phyloP scores from a whole-genome alignment of 225 moss, liverwort and hornwort genomes.

The Climacium dendroides region DNA sequence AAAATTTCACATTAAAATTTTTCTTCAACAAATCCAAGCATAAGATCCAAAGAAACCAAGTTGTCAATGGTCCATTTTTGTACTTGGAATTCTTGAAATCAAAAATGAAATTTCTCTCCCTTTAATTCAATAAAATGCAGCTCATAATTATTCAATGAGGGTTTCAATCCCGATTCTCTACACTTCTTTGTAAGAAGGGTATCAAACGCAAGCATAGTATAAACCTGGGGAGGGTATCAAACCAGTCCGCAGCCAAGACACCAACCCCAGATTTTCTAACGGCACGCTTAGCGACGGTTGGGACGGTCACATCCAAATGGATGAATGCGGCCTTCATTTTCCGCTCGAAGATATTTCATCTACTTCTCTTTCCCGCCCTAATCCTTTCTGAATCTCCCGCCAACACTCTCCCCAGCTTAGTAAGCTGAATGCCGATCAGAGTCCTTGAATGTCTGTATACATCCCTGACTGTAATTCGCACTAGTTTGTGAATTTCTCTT shows the following conservation, averaged over 20 bases:
- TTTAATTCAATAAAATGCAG: neutral
- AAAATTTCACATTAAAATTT: neutral
- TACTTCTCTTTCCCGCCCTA: neutral
- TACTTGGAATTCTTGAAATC: neutral
- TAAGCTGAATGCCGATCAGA: neutral
- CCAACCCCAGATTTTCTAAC: neutral
- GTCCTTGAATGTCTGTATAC: neutral
- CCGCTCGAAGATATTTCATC: neutral
- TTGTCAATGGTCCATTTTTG: neutral
- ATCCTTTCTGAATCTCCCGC: neutral
- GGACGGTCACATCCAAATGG: neutral
- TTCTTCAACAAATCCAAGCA: accelerated
- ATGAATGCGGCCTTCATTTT: neutral
- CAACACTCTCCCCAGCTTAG: neutral
- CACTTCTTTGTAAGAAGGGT: neutral
- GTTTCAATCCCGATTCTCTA: too few species aligned
- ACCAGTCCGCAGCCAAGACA: neutral
- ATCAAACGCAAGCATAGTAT: neutral
- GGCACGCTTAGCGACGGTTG: neutral
- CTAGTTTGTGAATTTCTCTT: too few species aligned
- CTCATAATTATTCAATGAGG: neutral
- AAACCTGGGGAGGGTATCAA: neutral
- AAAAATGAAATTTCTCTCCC: neutral
- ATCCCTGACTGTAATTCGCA: too few species aligned
- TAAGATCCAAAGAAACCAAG: accelerated